These are phyloP conservation scores for Eruca vesicaria DNA, from an alignment of 441 rosid genomes.

Conservation along the genomic window DNA sequence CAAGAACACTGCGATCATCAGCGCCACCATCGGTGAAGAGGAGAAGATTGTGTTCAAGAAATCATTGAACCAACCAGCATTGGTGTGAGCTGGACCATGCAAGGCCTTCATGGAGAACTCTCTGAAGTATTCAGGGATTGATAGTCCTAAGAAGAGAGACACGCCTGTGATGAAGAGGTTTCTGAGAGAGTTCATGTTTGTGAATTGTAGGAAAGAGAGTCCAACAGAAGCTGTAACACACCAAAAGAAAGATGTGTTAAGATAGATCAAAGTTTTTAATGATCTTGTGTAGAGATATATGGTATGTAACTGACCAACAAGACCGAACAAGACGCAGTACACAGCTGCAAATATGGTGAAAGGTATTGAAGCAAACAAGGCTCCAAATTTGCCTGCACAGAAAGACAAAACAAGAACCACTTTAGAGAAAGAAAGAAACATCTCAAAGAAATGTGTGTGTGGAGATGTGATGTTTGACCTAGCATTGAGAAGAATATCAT, in stretches of 20 bases:
- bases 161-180: constrained; percentile 92
- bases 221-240: constrained; percentile 82
- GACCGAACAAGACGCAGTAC: constrained; percentile 89
- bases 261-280: not conserved
- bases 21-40: constrained; percentile 90
- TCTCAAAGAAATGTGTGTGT: not conserved
- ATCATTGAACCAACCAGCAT: constrained; percentile 98
- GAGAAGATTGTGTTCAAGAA: constrained; percentile 94
- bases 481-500: constrained; percentile 98
- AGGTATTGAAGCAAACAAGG: constrained; percentile 96
- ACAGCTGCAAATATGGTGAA: constrained; percentile 93
- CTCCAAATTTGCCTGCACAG: constrained; percentile 93
- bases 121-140: constrained; percentile 90
- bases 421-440: not conserved
- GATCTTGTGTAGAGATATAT: not conserved
- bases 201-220: constrained; percentile 94
- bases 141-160: constrained; percentile 87
- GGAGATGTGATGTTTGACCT: constrained; percentile 46
- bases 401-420: not conserved
- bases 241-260: constrained; percentile 4
- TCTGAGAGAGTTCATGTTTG: constrained; percentile 98
- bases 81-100: constrained; percentile 93
- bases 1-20: constrained; percentile 77
- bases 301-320: constrained; percentile 59
- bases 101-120: constrained; percentile 77